Evolutionary conservation across 768 basidiomycete species (phyloP).

Genomic region (Termitomyces sp.): DNA sequence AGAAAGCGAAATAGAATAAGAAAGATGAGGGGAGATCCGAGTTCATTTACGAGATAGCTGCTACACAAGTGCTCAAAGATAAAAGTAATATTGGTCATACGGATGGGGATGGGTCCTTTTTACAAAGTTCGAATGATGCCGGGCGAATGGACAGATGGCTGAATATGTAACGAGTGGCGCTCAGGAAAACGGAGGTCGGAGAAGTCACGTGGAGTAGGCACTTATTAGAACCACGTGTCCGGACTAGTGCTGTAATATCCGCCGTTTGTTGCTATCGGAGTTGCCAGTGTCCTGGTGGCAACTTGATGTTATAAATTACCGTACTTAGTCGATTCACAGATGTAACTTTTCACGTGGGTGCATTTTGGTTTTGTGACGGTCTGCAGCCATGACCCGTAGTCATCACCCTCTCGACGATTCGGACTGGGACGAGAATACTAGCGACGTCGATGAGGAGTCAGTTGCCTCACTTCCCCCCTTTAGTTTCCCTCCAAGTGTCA

Average conservation of each 20-base stretch:
- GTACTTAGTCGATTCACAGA: constrained; percentile 1
- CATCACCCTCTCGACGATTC: constrained; percentile 11
- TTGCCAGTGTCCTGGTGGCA: not conserved
- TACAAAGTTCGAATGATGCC: not conserved
- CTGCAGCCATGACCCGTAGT: not conserved
- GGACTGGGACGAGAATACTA: constrained; percentile 25
- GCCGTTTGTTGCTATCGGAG: not conserved
- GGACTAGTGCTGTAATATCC: not conserved
- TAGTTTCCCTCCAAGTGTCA: constrained; percentile 31
- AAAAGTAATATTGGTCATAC: not conserved
- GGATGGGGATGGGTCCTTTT: not conserved
- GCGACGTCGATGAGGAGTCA: constrained; percentile 47
- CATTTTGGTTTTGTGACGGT: not conserved
- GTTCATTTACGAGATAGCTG: not conserved
- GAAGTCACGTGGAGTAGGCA: not conserved
- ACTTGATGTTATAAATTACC: constrained; percentile 1
- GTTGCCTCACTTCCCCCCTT: constrained; percentile 36
- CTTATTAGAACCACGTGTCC: constrained; percentile 5
- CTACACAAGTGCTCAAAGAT: not conserved
- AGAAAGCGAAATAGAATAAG: not conserved
- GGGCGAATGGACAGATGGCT: not conserved
- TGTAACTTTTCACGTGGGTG: not conserved
- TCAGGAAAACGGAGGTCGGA: too few relatives aligned
- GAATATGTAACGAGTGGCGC: not conserved
- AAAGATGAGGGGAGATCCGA: not conserved